These are phyloP conservation scores for Dispira parvispora DNA, from an alignment of 192 early-diverging fungal species.

Conservation along the genomic window DNA sequence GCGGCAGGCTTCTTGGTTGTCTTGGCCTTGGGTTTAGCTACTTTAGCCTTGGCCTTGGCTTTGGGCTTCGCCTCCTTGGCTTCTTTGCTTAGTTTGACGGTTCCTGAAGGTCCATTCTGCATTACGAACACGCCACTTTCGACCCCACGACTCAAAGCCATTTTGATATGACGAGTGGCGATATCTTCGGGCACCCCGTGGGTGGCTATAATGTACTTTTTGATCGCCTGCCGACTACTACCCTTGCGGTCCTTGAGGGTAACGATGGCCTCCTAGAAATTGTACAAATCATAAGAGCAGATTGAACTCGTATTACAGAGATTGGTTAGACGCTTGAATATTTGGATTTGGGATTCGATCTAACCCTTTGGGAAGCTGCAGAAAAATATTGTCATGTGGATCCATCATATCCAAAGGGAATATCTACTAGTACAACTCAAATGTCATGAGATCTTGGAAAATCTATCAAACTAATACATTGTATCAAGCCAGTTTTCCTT, in stretches of 20 bases:
- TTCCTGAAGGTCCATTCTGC: conserved; percentile 48
- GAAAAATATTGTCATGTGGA: conserved; percentile 1
- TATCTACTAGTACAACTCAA: background rate
- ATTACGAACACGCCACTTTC: conserved; percentile 38
- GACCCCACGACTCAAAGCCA: conserved; percentile 50
- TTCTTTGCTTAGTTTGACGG: conserved; percentile 46
- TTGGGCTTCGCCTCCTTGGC: conserved; percentile 14
- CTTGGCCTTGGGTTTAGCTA: conserved; percentile 34
- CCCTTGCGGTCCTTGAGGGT: conserved; percentile 55
- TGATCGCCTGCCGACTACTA: conserved; percentile 54
- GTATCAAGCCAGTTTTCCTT: too few relatives aligned
- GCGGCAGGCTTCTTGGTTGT: conserved; percentile 28
- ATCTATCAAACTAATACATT: too few relatives aligned
- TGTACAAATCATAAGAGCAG: background rate
- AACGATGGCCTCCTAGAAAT: conserved; percentile 27
- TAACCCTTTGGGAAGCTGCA: background rate
- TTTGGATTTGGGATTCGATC: background rate
- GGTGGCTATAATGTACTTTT: conserved; percentile 65
- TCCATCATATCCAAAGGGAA: background rate
- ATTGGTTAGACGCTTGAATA: background rate
- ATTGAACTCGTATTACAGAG: background rate
- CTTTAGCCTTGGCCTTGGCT: conserved; percentile 31
- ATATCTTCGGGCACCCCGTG: conserved; percentile 35
- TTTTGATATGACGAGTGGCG: conserved; percentile 37
- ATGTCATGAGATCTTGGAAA: background rate